Percentiles rank a stretch among this genome's conserved stretches.
Evolutionary conservation across 257 asterid genomes (phyloP).

Genomic region (Linderniella brevidens): DNA sequence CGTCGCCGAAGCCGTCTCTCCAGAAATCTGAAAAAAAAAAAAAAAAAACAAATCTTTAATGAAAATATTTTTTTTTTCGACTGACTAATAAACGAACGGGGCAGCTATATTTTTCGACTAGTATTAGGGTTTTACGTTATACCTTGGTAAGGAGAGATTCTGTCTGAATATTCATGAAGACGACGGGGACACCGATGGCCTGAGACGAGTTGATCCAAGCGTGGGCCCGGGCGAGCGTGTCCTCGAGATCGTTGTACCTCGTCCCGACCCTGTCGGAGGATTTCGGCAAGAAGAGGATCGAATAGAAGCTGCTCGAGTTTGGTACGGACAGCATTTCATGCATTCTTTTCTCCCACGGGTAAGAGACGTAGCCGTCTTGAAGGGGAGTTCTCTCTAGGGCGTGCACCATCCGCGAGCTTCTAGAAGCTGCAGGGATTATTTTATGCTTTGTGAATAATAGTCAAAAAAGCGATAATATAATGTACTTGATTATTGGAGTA

Average conservation of each 20-base stretch:
- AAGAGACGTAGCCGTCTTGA: slow-evolving; percentile 76
- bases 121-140: neutral
- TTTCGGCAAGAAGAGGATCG: slow-evolving; percentile 75
- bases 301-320: slow-evolving; percentile 65
- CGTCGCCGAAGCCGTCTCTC: slow-evolving; percentile 69
- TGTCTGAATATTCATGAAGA: slow-evolving; percentile 81
- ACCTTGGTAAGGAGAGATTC: slow-evolving; percentile 96
- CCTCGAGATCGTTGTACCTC: slow-evolving; percentile 64
- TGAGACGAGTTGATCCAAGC: slow-evolving; percentile 84
- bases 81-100: neutral
- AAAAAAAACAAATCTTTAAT: no score
- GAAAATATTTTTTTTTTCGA: no score
- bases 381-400: slow-evolving; percentile 47
- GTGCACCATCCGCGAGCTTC: slow-evolving; percentile 53
- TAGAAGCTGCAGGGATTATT: slow-evolving; percentile 33
- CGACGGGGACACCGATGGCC: slow-evolving; percentile 58
- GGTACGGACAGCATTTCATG: slow-evolving; percentile 62
- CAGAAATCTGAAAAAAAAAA: slow-evolving; percentile 37
- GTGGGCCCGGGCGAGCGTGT: slow-evolving; percentile 86
- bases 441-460: neutral
- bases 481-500: no score
- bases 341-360: slow-evolving; percentile 74
- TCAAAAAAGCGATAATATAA: neutral
- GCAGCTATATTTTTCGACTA: neutral
- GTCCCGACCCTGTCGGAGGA: slow-evolving; percentile 36